Percentiles rank a stretch among this genome's conserved stretches.
These are phyloP conservation scores for Gossypium arboreum DNA, from an alignment of 345 rosid species.

Conservation along the genomic window DNA sequence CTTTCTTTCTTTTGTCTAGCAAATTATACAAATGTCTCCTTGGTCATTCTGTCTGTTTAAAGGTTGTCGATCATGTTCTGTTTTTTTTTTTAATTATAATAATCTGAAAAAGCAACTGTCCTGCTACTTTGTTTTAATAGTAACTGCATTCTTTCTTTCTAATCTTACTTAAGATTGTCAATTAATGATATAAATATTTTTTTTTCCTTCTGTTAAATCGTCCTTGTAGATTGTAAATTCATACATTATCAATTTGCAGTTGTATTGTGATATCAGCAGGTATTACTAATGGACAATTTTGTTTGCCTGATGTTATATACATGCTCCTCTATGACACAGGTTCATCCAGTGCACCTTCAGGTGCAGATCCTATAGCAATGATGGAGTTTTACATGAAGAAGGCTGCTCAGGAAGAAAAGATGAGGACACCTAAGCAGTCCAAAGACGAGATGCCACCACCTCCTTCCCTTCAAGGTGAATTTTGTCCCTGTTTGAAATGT, in stretches of 20 bases:
- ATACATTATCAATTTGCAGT: background rate
- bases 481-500: background rate
- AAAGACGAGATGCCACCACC: conserved; percentile 99
- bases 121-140: background rate
- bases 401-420: conserved; percentile 94
- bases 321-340: conserved; percentile 20
- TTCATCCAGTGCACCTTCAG: conserved; percentile 33
- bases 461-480: conserved; percentile 79
- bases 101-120: background rate
- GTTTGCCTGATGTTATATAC: background rate
- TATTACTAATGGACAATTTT: background rate
- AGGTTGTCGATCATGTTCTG: background rate
- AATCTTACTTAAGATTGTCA: background rate
- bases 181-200: background rate
- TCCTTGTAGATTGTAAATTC: background rate
- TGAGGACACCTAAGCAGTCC: conserved; percentile 85
- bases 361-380: conserved; percentile 92
- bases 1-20: background rate
- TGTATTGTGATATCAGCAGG: background rate
- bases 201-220: background rate
- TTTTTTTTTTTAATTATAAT: too few species aligned
- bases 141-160: background rate
- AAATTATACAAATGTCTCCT: background rate
- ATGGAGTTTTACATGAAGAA: conserved; percentile 99
- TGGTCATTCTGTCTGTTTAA: background rate